Evolutionary conservation across 164 flowering plant species (phyloP).

Genomic region (Sedum album): DNA sequence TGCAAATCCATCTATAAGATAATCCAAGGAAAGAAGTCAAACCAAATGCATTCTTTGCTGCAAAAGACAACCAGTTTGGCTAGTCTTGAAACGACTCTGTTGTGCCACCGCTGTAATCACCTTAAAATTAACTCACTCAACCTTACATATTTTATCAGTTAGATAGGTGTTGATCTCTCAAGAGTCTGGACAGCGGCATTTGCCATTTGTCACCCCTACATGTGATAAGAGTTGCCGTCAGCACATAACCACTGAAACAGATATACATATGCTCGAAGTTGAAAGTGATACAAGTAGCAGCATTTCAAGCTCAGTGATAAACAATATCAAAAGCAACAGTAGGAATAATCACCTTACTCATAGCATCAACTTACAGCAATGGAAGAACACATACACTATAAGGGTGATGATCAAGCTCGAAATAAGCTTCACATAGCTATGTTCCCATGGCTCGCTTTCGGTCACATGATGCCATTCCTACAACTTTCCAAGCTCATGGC

Average conservation of each 20-base stretch:
- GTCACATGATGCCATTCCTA: conserved; percentile 28
- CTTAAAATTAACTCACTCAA: neutral
- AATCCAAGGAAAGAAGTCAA: too few species aligned
- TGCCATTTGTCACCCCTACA: neutral
- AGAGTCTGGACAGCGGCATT: too few species aligned
- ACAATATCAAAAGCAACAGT: neutral
- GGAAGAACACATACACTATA: neutral
- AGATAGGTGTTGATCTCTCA: neutral
- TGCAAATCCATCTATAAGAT: too few species aligned
- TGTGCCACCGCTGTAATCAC: too few species aligned
- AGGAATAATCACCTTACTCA: neutral
- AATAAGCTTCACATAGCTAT: conserved; percentile 22
- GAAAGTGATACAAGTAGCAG: neutral
- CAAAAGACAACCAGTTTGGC: too few species aligned
- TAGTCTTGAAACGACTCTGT: too few species aligned
- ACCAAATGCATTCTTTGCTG: too few species aligned
- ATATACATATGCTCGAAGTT: neutral
- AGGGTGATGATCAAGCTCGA: neutral
- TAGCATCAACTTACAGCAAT: neutral
- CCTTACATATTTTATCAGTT: neutral
- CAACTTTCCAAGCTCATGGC: conserved; percentile 26
- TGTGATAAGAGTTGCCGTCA: neutral
- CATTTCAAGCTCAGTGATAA: neutral
- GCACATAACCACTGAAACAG: neutral
- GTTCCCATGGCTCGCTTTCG: conserved; percentile 39